These are phyloP conservation scores for Panaeolus cyanescens DNA, from an alignment of 768 basidiomycete species.

Conservation along the genomic window DNA sequence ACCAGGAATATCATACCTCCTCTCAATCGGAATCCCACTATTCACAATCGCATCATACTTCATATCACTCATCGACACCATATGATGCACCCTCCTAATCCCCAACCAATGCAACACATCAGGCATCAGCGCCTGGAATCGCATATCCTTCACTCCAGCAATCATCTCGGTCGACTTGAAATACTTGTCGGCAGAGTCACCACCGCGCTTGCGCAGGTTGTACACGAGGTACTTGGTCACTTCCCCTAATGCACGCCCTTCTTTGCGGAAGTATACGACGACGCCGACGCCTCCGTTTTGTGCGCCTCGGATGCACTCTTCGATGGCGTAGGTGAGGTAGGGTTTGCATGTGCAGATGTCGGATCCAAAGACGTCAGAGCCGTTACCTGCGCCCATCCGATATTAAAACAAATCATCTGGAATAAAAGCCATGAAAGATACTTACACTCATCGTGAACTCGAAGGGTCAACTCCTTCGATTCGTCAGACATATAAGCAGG, in stretches of 20 bases:
- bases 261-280: constrained; percentile 93
- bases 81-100: constrained; percentile 83
- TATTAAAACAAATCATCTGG: no score
- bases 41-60: constrained; percentile 95
- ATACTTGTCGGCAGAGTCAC: constrained; percentile 91
- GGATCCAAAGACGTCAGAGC: constrained; percentile 95
- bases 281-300: constrained; percentile 78
- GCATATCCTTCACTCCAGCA: constrained; percentile 94
- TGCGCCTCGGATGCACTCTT: constrained; percentile 85
- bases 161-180: constrained; percentile 93
- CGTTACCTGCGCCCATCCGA: constrained; percentile 61
- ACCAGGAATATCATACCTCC: constrained; percentile 88
- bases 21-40: constrained; percentile 80
- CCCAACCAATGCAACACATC: constrained; percentile 96
- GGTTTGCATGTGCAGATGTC: constrained; percentile 94
- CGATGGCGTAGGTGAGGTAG: constrained; percentile 89
- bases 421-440: no score
- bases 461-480: constrained; percentile 79
- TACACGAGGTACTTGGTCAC: constrained; percentile 97
- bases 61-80: constrained; percentile 94
- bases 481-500: constrained; percentile 77
- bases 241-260: constrained; percentile 91
- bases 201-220: constrained; percentile 93
- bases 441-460: constrained; percentile 92
- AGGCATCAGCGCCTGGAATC: constrained; percentile 95